phyloP scores from a whole-genome alignment of 495 filamentous ascomycete genomes.

The Lindgomyces ingoldianus region DNA sequence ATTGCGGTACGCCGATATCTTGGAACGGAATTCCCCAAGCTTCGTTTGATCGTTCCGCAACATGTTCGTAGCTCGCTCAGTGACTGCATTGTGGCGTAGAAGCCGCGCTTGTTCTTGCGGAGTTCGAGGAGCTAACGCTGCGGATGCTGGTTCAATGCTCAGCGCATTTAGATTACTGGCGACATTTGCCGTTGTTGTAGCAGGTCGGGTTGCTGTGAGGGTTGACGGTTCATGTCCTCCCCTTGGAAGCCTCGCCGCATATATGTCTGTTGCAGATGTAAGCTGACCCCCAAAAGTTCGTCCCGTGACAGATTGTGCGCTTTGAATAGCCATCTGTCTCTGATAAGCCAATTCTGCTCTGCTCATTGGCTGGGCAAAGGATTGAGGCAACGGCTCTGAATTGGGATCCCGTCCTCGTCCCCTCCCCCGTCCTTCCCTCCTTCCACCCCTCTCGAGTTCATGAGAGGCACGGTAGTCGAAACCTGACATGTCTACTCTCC shows the following conservation, averaged over 20 bases:
- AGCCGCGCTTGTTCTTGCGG: constrained; percentile 79
- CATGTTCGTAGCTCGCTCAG: constrained; percentile 79
- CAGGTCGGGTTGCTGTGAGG: constrained; percentile 46
- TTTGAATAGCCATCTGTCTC: constrained; percentile 87
- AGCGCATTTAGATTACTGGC: constrained; percentile 16
- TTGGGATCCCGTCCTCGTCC: constrained; percentile 74
- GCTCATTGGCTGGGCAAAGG: constrained; percentile 78
- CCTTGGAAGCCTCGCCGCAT: constrained; percentile 48
- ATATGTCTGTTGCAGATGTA: constrained; percentile 53
- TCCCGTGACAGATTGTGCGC: constrained; percentile 70
- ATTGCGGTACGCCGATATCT: constrained; percentile 73
- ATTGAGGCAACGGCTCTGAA: constrained; percentile 72
- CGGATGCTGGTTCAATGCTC: constrained; percentile 14
- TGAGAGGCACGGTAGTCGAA: constrained; percentile 80
- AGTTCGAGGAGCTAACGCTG: constrained; percentile 45
- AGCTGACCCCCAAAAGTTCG: constrained; percentile 83
- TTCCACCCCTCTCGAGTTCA: constrained; percentile 60
- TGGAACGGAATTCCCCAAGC: constrained; percentile 70
- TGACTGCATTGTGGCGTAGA: constrained; percentile 74
- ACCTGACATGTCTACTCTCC: constrained; percentile 79
- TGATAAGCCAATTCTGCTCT: constrained; percentile 92
- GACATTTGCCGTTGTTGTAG: constrained; percentile 29
- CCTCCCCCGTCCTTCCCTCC: constrained; percentile 58
- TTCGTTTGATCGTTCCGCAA: constrained; percentile 73
- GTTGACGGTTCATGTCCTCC: constrained; percentile 42